Percentiles rank a stretch among this genome's conserved stretches.
Evolutionary conservation across 139 green algal species (phyloP).

Genomic region (Chlamydomonas asymmetrica): DNA sequence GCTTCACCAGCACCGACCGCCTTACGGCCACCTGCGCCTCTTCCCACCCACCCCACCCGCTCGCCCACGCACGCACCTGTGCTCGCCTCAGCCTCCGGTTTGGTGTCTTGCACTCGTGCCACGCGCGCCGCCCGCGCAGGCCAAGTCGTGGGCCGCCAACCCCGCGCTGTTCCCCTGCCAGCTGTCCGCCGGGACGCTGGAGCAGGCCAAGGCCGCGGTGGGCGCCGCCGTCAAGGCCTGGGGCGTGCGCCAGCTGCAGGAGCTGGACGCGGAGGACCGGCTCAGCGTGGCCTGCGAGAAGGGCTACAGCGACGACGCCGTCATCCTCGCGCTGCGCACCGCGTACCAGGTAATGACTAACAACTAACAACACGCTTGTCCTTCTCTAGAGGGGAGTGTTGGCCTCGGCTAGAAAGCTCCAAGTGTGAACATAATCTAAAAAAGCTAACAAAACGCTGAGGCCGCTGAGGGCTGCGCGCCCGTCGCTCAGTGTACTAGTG

Average conservation of each 20-base stretch:
- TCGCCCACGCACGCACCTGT: no score
- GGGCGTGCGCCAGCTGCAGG: constrained; percentile 63
- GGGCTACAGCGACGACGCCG: constrained; percentile 72
- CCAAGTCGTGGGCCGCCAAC: constrained; percentile 48
- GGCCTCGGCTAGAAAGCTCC: not conserved
- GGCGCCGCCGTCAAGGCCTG: constrained; percentile 48
- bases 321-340: constrained; percentile 61
- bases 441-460: no score
- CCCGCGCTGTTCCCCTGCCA: constrained; percentile 87
- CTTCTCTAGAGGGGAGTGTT: not conserved
- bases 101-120: no score
- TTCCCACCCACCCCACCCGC: not conserved
- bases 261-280: constrained; percentile 90
- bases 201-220: constrained; percentile 35
- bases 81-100: no score
- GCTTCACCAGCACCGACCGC: no score
- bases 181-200: constrained; percentile 44
- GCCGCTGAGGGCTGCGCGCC: no score
- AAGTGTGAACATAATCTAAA: not conserved
- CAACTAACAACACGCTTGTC: no score
- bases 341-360: constrained; percentile 75
- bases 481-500: no score
- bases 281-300: constrained; percentile 94
- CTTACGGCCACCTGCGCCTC: no score
- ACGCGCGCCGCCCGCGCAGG: not conserved